Conservation (phyloP, 2,329 filamentous ascomycete species). For the Pseudohalonectria lignicola region DNA sequence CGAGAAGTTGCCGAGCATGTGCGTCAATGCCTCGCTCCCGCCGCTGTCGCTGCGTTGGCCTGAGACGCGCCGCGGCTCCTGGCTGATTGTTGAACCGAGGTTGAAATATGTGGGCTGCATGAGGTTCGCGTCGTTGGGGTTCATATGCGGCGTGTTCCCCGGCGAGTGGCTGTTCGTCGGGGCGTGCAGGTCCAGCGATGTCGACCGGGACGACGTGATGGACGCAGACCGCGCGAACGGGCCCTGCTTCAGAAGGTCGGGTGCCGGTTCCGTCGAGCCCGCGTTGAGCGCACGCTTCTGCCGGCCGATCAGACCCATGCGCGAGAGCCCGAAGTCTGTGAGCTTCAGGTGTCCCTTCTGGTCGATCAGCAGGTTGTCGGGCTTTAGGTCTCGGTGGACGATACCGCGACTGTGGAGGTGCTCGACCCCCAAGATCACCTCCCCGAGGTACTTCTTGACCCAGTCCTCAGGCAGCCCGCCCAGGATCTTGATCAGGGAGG, state of each 20-base stretch:
- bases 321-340: slow-evolving; percentile 92
- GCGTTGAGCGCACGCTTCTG: slow-evolving; percentile 86
- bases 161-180: slow-evolving; percentile 55
- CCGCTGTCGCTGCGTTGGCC: slow-evolving; percentile 86
- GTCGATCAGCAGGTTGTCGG: slow-evolving; percentile 94
- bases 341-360: slow-evolving; percentile 93
- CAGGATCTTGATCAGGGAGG: slow-evolving; percentile 88
- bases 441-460: slow-evolving; percentile 94
- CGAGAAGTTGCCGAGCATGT: slow-evolving; percentile 73
- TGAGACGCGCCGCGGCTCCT: slow-evolving; percentile 60
- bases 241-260: slow-evolving; percentile 84
- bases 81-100: slow-evolving; percentile 28
- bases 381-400: slow-evolving; percentile 93
- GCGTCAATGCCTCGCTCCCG: slow-evolving; percentile 72
- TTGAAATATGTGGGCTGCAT: slow-evolving; percentile 90
- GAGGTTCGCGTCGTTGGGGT: slow-evolving; percentile 58
- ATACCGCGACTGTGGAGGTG: slow-evolving; percentile 91
- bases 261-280: slow-evolving; percentile 68
- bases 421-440: slow-evolving; percentile 93
- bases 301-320: slow-evolving; percentile 92
- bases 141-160: slow-evolving; percentile 74
- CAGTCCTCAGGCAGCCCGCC: slow-evolving; percentile 91
- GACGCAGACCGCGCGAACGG: slow-evolving; percentile 82
- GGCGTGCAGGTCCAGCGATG: slow-evolving; percentile 78
- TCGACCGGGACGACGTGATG: slow-evolving; percentile 79